Base-by-base conservation (phyloP, 2,329 filamentous ascomycete genomes). In the Aureobasidium melanogenum region DNA sequence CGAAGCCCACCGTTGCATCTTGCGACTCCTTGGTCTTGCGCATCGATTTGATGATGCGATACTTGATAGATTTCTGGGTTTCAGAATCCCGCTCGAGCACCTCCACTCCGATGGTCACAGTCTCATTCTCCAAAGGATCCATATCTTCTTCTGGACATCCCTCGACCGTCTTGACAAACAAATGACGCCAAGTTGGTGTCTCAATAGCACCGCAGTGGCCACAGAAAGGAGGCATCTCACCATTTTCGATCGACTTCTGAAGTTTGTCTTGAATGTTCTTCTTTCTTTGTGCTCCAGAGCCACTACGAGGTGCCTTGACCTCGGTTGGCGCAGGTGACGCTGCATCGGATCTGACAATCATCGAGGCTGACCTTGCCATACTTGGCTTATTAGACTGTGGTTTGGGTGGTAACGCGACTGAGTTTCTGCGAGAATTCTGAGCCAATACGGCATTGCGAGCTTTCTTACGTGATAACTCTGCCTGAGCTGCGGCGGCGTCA, bases 181-280 rank as follows among this genome's bases (percentile, higher is more conserved):
- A 90, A 69, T 93, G 94, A 63, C 94, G 86, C 94, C 94, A 99
- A 0, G 93, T 97, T 0, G 93, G 90, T 0, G 94, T 99, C 68
- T 97, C 89, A 62, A 99, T 96, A 7, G 91, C 89, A 6, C 94
- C 94, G 68, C 94, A 99, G 68, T 97, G 96, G 65, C 84, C 84
- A 72, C 94, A 99, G 69, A 87, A 97, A 0, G 88, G 87, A 0
- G 94, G 94, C 79, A 92, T 88, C 66, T 91, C 84, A 5, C 94
- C 94, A 60, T 85, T 84, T n/a, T 81, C 81, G 59, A 97, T 86
- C 24, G 82, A 80, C 61, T 76, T 72, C 44, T 83, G 76, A 24
- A 86, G 71, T 54, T 79, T 79, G 26, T 81, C 77, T 65, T 82
- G 78, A 52, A 86, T 84, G 61, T 81, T 76, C 65, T 89, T 88